Percentiles rank a stretch among this genome's conserved stretches.
phyloP scores from a whole-genome alignment of 352 stramenopile genomes.

The Globisporangium megalacanthum region DNA sequence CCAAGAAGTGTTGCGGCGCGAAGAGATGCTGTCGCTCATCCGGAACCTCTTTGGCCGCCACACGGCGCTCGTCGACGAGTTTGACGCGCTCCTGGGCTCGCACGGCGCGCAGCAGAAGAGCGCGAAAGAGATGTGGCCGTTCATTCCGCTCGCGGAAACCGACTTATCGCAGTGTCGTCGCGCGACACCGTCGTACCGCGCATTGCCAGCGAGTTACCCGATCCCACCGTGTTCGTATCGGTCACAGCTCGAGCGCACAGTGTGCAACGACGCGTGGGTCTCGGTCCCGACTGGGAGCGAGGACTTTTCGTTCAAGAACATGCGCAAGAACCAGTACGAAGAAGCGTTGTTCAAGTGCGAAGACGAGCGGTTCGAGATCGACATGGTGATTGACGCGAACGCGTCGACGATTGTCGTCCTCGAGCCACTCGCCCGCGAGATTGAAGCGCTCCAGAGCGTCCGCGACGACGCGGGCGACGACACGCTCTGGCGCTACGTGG shows the following conservation, averaged over 20 bases:
- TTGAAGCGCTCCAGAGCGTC: constrained; percentile 79
- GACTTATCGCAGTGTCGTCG: constrained; percentile 87
- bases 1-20: constrained; percentile 93
- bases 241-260: constrained; percentile 85
- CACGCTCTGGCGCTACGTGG: constrained; percentile 84
- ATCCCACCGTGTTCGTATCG: constrained; percentile 95
- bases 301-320: constrained; percentile 98
- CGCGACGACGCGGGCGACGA: constrained; percentile 41
- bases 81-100: constrained; percentile 63
- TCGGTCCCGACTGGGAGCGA: constrained; percentile 97
- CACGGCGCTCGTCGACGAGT: constrained; percentile 79
- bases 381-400: constrained; percentile 97
- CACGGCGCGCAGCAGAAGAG: constrained; percentile 78
- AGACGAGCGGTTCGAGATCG: constrained; percentile 95
- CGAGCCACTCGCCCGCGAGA: constrained; percentile 94
- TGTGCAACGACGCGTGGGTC: constrained; percentile 97
- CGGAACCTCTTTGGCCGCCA: constrained; percentile 86
- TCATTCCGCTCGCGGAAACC: constrained; percentile 89
- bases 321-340: constrained; percentile 99
- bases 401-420: constrained; percentile 93
- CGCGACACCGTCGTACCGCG: constrained; percentile 96
- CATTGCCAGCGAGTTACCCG: constrained; percentile 96
- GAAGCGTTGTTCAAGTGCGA: constrained; percentile 99
- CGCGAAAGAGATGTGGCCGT: constrained; percentile 87
- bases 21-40: constrained; percentile 86